Evolutionary conservation across 2,329 filamentous ascomycete species (phyloP).

Genomic region (Rhexocercosporidium sp.): DNA sequence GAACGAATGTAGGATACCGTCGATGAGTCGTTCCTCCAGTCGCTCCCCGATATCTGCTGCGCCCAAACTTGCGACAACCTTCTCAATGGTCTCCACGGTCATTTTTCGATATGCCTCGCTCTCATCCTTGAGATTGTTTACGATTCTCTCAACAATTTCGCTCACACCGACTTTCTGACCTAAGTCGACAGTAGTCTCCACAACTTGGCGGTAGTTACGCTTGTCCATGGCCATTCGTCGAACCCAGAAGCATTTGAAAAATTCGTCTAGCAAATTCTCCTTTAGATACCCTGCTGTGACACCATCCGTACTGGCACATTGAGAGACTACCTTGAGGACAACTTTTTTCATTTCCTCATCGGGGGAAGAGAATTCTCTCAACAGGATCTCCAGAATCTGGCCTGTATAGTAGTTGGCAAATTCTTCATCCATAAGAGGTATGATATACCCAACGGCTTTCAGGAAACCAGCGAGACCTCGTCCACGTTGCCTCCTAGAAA

Average conservation of each 20-base stretch:
- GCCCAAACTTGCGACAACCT: constrained; percentile 89
- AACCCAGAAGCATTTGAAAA: constrained; percentile 99
- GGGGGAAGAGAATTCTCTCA: constrained; percentile 93
- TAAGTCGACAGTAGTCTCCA: constrained; percentile 96
- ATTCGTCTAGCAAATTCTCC: constrained; percentile 91
- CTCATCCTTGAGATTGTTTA: constrained; percentile 96
- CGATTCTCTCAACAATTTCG: constrained; percentile 92
- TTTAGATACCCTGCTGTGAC: constrained; percentile 95
- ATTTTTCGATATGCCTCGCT: constrained; percentile 98
- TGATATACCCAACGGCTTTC: constrained; percentile 97
- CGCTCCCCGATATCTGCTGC: constrained; percentile 93
- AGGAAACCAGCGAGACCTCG: constrained; percentile 95
- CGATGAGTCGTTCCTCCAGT: constrained; percentile 90
- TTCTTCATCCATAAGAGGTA: constrained; percentile 98
- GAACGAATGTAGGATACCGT: constrained; percentile 94
- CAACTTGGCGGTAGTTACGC: constrained; percentile 96
- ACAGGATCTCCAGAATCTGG: constrained; percentile 98
- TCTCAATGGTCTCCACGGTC: constrained; percentile 98
- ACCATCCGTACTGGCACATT: constrained; percentile 92
- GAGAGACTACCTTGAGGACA: constrained; percentile 94
- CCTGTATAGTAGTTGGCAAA: constrained; percentile 99
- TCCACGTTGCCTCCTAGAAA: constrained; percentile 85
- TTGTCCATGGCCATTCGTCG: constrained; percentile 96
- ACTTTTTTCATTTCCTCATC: constrained; percentile 99
- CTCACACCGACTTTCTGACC: constrained; percentile 97